Conservation (phyloP, 1,284 basidiomycete genomes). For the Apiotrichum gamsii region DNA sequence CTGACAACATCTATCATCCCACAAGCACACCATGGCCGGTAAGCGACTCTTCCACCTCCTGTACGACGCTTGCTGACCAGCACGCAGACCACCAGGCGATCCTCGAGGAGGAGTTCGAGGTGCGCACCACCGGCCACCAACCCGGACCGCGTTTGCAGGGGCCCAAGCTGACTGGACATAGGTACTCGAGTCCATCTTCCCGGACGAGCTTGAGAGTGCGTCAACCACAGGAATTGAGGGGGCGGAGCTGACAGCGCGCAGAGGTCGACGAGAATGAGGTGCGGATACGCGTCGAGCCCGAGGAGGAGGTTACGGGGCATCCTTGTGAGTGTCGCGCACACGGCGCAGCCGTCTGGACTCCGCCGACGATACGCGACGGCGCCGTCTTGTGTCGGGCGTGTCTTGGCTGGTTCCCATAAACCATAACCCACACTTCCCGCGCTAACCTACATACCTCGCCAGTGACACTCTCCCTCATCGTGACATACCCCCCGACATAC, state of each 20-base stretch:
- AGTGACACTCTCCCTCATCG: constrained; percentile 71
- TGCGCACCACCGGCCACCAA: constrained; percentile 36
- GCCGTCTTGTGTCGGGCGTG: too few species aligned
- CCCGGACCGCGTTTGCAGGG: constrained; percentile 9
- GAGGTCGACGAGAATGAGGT: constrained; percentile 77
- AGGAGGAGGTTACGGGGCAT: constrained; percentile 53
- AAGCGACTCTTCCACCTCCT: neutral
- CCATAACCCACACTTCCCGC: too few species aligned
- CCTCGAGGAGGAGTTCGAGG: constrained; percentile 78
- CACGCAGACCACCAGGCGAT: constrained; percentile 48
- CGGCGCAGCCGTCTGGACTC: too few species aligned
- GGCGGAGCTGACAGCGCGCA: constrained; percentile 56
- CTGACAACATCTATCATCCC: neutral
- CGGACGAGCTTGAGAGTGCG: constrained; percentile 85
- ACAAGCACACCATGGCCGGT: constrained; percentile 3
- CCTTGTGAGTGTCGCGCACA: constrained; percentile 29
- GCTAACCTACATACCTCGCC: constrained; percentile 13
- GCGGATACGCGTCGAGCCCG: constrained; percentile 81
- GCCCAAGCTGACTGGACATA: constrained; percentile 42
- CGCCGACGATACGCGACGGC: too few species aligned
- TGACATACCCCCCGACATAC: constrained; percentile 64
- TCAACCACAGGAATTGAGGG: constrained; percentile 31
- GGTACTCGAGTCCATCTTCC: constrained; percentile 94
- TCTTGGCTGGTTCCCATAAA: neutral
- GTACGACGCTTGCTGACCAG: neutral